Conservation (phyloP, 2,329 filamentous ascomycete genomes). For the Fusarium pseudograminearum region DNA sequence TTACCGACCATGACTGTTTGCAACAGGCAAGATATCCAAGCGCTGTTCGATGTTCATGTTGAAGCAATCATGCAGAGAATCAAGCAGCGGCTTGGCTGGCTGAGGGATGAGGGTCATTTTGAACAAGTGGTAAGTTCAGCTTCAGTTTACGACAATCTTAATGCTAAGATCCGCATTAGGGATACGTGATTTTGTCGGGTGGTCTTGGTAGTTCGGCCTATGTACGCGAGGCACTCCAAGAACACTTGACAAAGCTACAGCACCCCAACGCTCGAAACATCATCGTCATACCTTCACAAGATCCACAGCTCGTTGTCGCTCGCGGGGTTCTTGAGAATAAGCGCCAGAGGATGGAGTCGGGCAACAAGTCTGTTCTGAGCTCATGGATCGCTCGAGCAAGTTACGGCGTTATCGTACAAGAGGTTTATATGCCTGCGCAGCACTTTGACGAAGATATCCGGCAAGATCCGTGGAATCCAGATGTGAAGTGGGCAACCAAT, state of each 20-base stretch:
- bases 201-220: constrained; percentile 61
- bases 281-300: constrained; percentile 32
- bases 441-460: constrained; percentile 41
- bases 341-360: constrained; percentile 25
- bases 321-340: constrained; percentile 37
- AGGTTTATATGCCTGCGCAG: constrained; percentile 31
- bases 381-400: constrained; percentile 43
- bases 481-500: constrained; percentile 38
- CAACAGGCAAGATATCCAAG: constrained; percentile 57
- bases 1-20: neutral
- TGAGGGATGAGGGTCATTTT: constrained; percentile 48
- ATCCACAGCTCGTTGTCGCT: constrained; percentile 33
- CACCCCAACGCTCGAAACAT: constrained; percentile 49
- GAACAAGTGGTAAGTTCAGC: constrained; percentile 52
- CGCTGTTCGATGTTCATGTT: constrained; percentile 54
- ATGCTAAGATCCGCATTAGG: constrained; percentile 43
- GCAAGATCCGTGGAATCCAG: constrained; percentile 29
- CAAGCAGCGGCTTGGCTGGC: constrained; percentile 56
- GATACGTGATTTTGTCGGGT: constrained; percentile 59
- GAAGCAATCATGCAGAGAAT: constrained; percentile 54
- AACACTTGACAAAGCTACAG: constrained; percentile 50
- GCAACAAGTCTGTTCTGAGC: constrained; percentile 25
- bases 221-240: constrained; percentile 57
- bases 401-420: constrained; percentile 39
- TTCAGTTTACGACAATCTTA: neutral